Evolutionary conservation across 352 stramenopile species (phyloP).

Genomic region (Globisporangium cederbergense): DNA sequence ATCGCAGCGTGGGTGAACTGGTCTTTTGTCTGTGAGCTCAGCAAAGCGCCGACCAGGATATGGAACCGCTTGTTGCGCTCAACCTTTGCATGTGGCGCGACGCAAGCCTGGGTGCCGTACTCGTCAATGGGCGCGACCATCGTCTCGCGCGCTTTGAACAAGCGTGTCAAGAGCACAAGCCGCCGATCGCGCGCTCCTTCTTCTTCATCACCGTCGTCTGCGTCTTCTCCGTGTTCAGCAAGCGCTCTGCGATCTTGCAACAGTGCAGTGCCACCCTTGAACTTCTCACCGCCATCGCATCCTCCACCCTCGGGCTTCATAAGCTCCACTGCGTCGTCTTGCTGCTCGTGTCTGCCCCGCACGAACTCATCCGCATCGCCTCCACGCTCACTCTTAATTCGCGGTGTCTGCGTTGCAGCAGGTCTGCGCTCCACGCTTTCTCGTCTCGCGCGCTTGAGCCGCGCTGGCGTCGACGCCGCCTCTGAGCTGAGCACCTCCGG

Average conservation of each 20-base stretch:
- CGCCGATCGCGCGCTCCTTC: slow-evolving; percentile 17
- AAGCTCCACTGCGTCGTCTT: neutral
- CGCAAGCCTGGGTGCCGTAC: slow-evolving; percentile 67
- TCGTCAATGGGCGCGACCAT: slow-evolving; percentile 56
- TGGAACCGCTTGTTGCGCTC: slow-evolving; percentile 43
- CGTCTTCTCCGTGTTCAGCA: neutral
- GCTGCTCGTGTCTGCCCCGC: slow-evolving; percentile 1
- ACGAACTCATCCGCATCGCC: neutral
- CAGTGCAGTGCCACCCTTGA: neutral
- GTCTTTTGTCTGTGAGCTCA: slow-evolving; percentile 78
- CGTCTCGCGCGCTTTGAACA: slow-evolving; percentile 31
- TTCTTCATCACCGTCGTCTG: neutral
- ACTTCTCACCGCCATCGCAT: neutral
- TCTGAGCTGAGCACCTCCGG: slow-evolving; percentile 7
- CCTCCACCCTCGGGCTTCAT: neutral
- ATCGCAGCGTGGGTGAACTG: slow-evolving; percentile 66
- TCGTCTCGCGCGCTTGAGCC: slow-evolving; percentile 14
- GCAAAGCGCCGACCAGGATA: slow-evolving; percentile 52
- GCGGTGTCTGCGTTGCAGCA: neutral
- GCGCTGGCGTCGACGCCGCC: neutral
- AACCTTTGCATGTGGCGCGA: slow-evolving; percentile 18
- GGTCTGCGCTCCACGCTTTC: neutral
- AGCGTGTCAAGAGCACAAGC: slow-evolving; percentile 32
- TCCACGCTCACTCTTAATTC: neutral
- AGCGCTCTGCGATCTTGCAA: neutral